A percentile compares a stretch with the other conserved stretches of the same genome.
These are phyloP conservation scores for Collybia nuda DNA, from an alignment of 768 basidiomycete species.

Conservation along the genomic window DNA sequence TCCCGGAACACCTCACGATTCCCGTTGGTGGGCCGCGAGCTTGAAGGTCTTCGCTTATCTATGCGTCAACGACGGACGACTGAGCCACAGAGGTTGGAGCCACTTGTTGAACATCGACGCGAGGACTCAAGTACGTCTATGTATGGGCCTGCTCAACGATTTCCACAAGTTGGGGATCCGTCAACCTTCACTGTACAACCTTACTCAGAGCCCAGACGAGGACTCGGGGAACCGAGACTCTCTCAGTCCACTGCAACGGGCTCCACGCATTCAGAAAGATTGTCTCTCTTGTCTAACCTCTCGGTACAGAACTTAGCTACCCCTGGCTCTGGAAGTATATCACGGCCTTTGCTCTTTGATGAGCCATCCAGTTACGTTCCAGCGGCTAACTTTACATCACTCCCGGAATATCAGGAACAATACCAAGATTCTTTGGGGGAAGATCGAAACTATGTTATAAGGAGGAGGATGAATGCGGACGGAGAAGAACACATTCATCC, in stretches of 20 bases:
- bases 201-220: background rate
- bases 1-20: slow-evolving; percentile 11
- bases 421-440: slow-evolving; percentile 9
- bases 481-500: slow-evolving; percentile 40
- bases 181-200: slow-evolving; percentile 1
- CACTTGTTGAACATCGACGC: slow-evolving; percentile 8
- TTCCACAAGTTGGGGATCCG: slow-evolving; percentile 7
- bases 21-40: slow-evolving; percentile 19
- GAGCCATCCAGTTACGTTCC: slow-evolving; percentile 35
- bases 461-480: slow-evolving; percentile 31
- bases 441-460: slow-evolving; percentile 33
- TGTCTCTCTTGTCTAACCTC: slow-evolving; percentile 41
- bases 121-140: slow-evolving; percentile 16
- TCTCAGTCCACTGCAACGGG: slow-evolving; percentile 20
- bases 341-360: slow-evolving; percentile 38
- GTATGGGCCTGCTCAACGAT: slow-evolving; percentile 14
- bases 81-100: slow-evolving; percentile 18
- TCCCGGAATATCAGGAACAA: slow-evolving; percentile 5
- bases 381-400: slow-evolving; percentile 11
- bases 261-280: slow-evolving; percentile 24
- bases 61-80: slow-evolving; percentile 19
- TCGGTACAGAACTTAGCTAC: slow-evolving; percentile 38
- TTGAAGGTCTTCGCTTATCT: slow-evolving; percentile 18
- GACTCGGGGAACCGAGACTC: slow-evolving; percentile 12
- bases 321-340: slow-evolving; percentile 27